These are phyloP conservation scores for Paramecium sexaurelia DNA, from an alignment of 73 alveolate genomes.

Conservation along the genomic window DNA sequence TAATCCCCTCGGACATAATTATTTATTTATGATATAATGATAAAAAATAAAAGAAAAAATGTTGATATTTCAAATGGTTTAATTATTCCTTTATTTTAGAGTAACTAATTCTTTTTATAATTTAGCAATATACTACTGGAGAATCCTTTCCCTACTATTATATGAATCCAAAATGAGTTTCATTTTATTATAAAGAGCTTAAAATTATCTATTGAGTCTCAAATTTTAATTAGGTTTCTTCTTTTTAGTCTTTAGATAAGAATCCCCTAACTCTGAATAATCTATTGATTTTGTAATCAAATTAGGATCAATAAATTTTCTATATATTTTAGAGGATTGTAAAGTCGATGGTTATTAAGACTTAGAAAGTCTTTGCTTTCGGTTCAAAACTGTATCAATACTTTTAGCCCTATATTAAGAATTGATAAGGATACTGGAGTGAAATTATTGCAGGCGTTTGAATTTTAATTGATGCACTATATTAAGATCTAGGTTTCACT, in stretches of 20 bases:
- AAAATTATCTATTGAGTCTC: slow-evolving; percentile 8
- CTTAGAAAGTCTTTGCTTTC: not conserved
- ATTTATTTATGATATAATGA: not conserved
- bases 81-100: not conserved
- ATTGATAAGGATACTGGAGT: not conserved
- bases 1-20: not conserved
- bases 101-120: slow-evolving; percentile 9
- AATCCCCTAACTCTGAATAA: not conserved
- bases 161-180: slow-evolving; percentile 26
- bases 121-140: not conserved
- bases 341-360: not conserved
- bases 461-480: slow-evolving; percentile 7
- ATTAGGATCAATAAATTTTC: not conserved
- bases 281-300: slow-evolving; percentile 19
- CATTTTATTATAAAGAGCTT: not conserved
- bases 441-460: slow-evolving; percentile 11
- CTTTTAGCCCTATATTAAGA: slow-evolving; percentile 17
- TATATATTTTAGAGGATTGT: not conserved
- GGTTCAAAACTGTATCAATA: slow-evolving; percentile 15
- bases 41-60: not conserved
- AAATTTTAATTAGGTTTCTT: not conserved
- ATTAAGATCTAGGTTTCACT: not conserved
- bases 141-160: not conserved
- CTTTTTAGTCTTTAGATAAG: not conserved
- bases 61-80: not conserved